A percentile compares a stretch with the other conserved stretches of the same genome.
These are phyloP conservation scores for Calonectria pauciramosa DNA, from an alignment of 2,329 filamentous ascomycete genomes.

Conservation along the genomic window DNA sequence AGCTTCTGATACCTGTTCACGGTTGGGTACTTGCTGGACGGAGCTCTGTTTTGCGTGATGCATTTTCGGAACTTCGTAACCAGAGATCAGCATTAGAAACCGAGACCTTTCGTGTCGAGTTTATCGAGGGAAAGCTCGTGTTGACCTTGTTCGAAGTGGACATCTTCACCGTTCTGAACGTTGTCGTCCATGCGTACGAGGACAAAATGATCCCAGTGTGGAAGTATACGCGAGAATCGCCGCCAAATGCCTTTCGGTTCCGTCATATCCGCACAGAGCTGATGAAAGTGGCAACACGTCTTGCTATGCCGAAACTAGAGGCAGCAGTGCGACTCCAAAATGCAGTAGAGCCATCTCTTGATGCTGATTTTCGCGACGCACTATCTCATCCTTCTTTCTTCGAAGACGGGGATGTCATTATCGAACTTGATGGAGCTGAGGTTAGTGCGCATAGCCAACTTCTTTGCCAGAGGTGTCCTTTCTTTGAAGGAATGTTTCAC, in stretches of 20 bases:
- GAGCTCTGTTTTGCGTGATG: slow-evolving; percentile 76
- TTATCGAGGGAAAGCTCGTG: slow-evolving; percentile 63
- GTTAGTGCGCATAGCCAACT: slow-evolving; percentile 82
- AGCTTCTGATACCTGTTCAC: slow-evolving; percentile 83
- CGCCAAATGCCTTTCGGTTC: slow-evolving; percentile 78
- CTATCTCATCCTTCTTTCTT: slow-evolving; percentile 79
- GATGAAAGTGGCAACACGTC: slow-evolving; percentile 83
- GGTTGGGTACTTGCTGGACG: slow-evolving; percentile 83
- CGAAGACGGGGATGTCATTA: slow-evolving; percentile 81
- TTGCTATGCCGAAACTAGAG: slow-evolving; percentile 81
- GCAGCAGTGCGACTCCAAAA: slow-evolving; percentile 82
- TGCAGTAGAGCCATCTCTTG: slow-evolving; percentile 72
- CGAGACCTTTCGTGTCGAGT: slow-evolving; percentile 49
- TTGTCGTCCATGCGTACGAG: slow-evolving; percentile 85
- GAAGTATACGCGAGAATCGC: slow-evolving; percentile 80
- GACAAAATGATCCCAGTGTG: slow-evolving; percentile 88
- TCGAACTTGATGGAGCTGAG: slow-evolving; percentile 83
- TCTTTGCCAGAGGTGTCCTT: slow-evolving; percentile 87
- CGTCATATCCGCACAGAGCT: slow-evolving; percentile 86
- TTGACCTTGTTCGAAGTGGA: slow-evolving; percentile 80
- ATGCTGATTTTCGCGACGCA: slow-evolving; percentile 78
- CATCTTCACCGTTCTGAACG: slow-evolving; percentile 82
- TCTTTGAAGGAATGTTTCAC: slow-evolving; percentile 91
- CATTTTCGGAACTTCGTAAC: slow-evolving; percentile 69
- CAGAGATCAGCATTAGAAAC: slow-evolving; percentile 35